Evolutionary conservation across 768 basidiomycete species (phyloP), one percentile per base, ranked within the genome.

Genomic region (Gautieria morchelliformis): DNA sequence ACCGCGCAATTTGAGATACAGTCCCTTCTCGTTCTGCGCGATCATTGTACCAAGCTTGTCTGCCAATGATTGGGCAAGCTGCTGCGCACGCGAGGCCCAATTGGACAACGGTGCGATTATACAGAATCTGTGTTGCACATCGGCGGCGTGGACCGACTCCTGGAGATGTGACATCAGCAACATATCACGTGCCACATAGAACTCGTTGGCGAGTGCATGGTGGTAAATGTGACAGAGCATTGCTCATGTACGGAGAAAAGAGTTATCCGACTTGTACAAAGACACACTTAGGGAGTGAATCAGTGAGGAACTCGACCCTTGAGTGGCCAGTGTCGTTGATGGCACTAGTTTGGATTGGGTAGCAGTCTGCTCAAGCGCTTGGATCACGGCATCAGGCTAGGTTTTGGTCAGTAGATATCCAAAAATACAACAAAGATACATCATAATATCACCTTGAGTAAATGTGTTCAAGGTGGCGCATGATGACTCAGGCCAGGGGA

Each of bases 171-270:
- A 97, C 96, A 99, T 98, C 60, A 99, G 76, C 39, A 99, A 74
- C 89, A 98, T 94, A 73, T 99, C 96, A 30, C 96, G 89, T 10
- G 96, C 89, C 27, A 90, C 92, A 74, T 96, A 82, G 75, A 93
- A 99, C 66, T 95, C 88, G 64, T 98, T 96, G 70, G 94, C 92
- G 32, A 96, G 80, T 27, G 95, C 96, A 66, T 93, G 85, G 71
- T 97, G 94, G 70, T 93, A 99, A 67, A 98, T 93, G 69, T 99
- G 96, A 66, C 87, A 87, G 53, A 99, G 84, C 85, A 99, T 95
- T 8, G 96, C 95, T 60, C 96, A 85, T 12, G 96, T 97, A 56
- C 95, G 88, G 53, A 97, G 77, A 53, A 98, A 81, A 1, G 93
- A 88, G 66, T 92, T 92, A 65, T 87, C 87, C 47, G 87, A 85